Evolutionary conservation across 352 stramenopile genomes (phyloP), one percentile per base, ranked within the genome.

Genomic region (Pythium dissimile): DNA sequence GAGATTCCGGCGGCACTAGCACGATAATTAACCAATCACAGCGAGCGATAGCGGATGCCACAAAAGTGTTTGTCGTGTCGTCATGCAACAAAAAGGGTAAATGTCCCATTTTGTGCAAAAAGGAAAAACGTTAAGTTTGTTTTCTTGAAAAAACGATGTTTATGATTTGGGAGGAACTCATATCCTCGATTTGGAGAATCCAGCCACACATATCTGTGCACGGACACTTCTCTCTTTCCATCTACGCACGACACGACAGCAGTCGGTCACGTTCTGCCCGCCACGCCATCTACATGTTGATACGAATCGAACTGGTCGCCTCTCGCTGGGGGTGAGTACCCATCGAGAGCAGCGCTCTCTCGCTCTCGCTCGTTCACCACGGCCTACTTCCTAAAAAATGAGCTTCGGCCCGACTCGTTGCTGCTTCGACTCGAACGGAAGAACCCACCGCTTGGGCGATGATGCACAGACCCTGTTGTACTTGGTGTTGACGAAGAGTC

Each of bases 331-430:
- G n/a, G n/a, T n/a, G n/a, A n/a, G n/a, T n/a, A n/a, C n/a, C n/a
- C n/a, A n/a, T n/a, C n/a, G n/a, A n/a, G n/a, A n/a, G n/a, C n/a
- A n/a, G n/a, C n/a, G n/a, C n/a, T n/a, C n/a, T n/a, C n/a, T n/a
- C n/a, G n/a, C n/a, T n/a, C n/a, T n/a, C n/a, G n/a, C n/a, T n/a
- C n/a, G n/a, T n/a, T n/a, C n/a, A n/a, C n/a, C n/a, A n/a, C n/a
- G n/a, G n/a, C n/a, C n/a, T 86, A 83, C 56, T 83, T 86, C 31
- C 76, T 62, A 59, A 87, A 87, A 38, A 87, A 84, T 32, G 77
- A 87, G 42, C 77, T 74, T 24, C 77, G 74, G 5, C 66, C 51
- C 35, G 71, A 66, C 60, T 84, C 49, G 35, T 60, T 47, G 45
- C 27, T 56, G 39, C 39, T 63, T 46, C 61, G 53, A 18, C 54